A percentile compares a stretch with the other conserved stretches of the same genome.
Conservation (phyloP, 2,329 filamentous ascomycete species). For the Microascus cirrosus region DNA sequence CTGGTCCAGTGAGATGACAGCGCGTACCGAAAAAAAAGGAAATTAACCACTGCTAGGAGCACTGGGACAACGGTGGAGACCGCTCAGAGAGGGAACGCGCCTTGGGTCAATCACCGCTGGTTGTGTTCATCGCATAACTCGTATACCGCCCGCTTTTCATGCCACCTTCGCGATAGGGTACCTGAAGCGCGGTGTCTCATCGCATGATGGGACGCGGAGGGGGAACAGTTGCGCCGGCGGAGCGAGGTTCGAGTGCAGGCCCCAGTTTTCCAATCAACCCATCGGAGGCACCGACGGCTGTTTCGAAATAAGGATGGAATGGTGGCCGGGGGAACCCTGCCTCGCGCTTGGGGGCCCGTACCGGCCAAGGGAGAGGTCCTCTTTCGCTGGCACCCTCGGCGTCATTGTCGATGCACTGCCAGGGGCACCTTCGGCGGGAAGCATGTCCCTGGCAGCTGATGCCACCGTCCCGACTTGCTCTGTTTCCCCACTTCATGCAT, state of each 20-base stretch:
- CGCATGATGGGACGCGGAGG: not conserved
- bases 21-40: not conserved
- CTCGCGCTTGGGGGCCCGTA: not conserved
- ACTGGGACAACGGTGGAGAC: not conserved
- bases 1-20: not conserved
- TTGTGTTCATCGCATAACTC: too few relatives aligned
- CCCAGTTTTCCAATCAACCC: not conserved
- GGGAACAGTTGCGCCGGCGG: not conserved
- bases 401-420: not conserved
- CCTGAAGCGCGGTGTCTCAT: not conserved
- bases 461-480: not conserved
- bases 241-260: not conserved
- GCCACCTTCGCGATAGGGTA: too few relatives aligned
- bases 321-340: not conserved
- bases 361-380: too few relatives aligned
- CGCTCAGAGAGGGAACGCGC: not conserved
- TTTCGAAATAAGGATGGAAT: not conserved
- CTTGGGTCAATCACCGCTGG: too few relatives aligned
- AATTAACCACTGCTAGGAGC: not conserved
- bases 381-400: not conserved
- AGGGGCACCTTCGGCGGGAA: too few relatives aligned
- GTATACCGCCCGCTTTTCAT: too few relatives aligned
- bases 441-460: not conserved
- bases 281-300: not conserved
- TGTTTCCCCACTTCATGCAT: not conserved